A percentile compares a stretch with the other conserved stretches of the same genome.
These are phyloP conservation scores for Fistulinella prunicolor DNA, from an alignment of 768 basidiomycete genomes.

Conservation along the genomic window DNA sequence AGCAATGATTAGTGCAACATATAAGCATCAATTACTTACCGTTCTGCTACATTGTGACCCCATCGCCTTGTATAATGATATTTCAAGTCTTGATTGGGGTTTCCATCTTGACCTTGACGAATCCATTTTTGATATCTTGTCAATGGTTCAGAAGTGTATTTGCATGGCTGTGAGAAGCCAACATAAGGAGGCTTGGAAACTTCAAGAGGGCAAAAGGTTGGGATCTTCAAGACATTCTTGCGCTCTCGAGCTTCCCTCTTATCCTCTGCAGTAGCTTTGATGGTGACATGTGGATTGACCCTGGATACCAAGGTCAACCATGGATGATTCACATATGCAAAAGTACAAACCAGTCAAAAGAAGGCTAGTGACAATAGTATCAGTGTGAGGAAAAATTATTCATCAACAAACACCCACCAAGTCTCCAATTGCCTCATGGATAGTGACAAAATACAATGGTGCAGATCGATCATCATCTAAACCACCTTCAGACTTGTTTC, in stretches of 20 bases:
- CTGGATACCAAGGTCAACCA: constrained; percentile 30
- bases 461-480: constrained; percentile 44
- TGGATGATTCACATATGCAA: not conserved
- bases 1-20: not conserved
- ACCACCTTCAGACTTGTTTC: constrained; percentile 36
- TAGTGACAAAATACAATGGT: constrained; percentile 55
- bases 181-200: constrained; percentile 22
- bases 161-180: constrained; percentile 46
- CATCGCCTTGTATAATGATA: constrained; percentile 58
- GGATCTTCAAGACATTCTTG: constrained; percentile 38
- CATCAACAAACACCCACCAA: constrained; percentile 45
- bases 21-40: constrained; percentile 34
- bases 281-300: constrained; percentile 52
- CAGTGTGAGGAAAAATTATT: constrained; percentile 5
- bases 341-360: constrained; percentile 61
- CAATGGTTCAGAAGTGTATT: constrained; percentile 44
- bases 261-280: constrained; percentile 35
- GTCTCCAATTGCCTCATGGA: constrained; percentile 67
- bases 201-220: constrained; percentile 40
- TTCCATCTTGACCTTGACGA: constrained; percentile 25
- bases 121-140: constrained; percentile 43
- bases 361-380: constrained; percentile 40
- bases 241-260: constrained; percentile 36
- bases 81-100: constrained; percentile 33
- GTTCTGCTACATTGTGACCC: constrained; percentile 44